Evolutionary conservation across 225 moss, liverwort and hornwort genomes (phyloP).

Genomic region (Rhytidiadelphus loreus): DNA sequence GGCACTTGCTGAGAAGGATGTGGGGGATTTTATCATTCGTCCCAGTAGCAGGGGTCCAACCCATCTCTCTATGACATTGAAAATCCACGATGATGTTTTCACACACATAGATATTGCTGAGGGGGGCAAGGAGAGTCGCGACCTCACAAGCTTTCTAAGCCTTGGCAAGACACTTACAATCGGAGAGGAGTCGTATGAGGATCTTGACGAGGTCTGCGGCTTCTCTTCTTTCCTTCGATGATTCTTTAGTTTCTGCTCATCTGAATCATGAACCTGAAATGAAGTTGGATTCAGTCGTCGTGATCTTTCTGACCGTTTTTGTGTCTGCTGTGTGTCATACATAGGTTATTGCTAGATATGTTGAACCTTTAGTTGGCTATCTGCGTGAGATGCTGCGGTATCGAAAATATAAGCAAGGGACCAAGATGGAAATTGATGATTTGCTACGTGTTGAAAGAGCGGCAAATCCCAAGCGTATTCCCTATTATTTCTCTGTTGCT

Average conservation of each 20-base stretch:
- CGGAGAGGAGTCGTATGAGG: slow-evolving; percentile 88
- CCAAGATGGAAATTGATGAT: slow-evolving; percentile 79
- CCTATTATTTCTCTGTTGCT: slow-evolving; percentile 83
- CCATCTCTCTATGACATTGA: slow-evolving; percentile 94
- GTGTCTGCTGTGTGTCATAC: background rate
- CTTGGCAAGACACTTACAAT: slow-evolving; percentile 93
- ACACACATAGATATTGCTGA: slow-evolving; percentile 92
- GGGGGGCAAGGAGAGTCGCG: slow-evolving; percentile 88
- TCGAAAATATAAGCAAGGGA: slow-evolving; percentile 87
- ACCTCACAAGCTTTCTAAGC: slow-evolving; percentile 85
- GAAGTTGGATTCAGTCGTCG: background rate
- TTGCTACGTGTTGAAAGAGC: slow-evolving; percentile 60
- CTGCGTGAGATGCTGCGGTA: slow-evolving; percentile 77
- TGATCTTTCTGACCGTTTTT: background rate
- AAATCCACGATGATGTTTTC: slow-evolving; percentile 79
- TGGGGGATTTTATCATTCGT: slow-evolving; percentile 81
- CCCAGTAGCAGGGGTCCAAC: slow-evolving; percentile 97
- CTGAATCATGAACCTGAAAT: background rate
- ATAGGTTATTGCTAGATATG: slow-evolving; percentile 88
- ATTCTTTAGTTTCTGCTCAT: background rate
- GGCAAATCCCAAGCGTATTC: slow-evolving; percentile 75
- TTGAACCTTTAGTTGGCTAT: slow-evolving; percentile 73
- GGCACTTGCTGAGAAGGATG: slow-evolving; percentile 81
- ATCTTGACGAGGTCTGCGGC: slow-evolving; percentile 86
- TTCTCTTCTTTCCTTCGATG: background rate